Conservation (phyloP, 169 alveolate species). For the Blepharisma undulans region DNA sequence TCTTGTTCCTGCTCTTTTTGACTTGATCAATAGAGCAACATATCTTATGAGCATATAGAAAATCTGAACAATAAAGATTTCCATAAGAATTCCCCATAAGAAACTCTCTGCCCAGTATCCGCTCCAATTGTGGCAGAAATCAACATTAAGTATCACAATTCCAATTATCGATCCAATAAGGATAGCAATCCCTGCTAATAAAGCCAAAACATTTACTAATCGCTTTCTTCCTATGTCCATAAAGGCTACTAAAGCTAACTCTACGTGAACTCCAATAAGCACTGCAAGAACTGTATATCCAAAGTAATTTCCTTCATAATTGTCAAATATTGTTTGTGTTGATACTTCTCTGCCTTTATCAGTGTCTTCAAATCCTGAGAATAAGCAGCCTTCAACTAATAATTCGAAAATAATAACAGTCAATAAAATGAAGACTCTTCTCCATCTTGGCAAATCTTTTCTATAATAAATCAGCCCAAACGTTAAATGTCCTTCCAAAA, state of each 20-base stretch:
- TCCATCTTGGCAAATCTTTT: background rate
- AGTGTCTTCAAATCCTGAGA: background rate
- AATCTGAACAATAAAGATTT: background rate
- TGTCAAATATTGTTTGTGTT: background rate
- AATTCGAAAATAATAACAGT: background rate
- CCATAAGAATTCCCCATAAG: background rate
- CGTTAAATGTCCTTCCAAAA: conserved; percentile 8
- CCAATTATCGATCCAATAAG: background rate
- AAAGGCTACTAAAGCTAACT: background rate
- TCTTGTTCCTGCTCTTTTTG: no score
- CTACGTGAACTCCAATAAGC: background rate
- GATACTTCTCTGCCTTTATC: background rate
- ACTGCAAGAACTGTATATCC: background rate
- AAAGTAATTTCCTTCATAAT: background rate
- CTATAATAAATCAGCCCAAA: background rate
- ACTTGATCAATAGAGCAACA: no score
- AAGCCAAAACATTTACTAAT: background rate
- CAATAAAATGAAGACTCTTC: background rate
- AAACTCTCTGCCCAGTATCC: background rate
- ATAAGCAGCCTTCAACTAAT: background rate
- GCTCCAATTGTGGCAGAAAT: background rate
- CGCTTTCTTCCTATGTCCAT: background rate
- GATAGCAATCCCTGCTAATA: background rate
- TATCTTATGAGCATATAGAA: background rate
- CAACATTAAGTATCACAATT: background rate